Base-by-base conservation (phyloP, 2,329 filamentous ascomycete genomes). In the Cladobotryum protrusum region DNA sequence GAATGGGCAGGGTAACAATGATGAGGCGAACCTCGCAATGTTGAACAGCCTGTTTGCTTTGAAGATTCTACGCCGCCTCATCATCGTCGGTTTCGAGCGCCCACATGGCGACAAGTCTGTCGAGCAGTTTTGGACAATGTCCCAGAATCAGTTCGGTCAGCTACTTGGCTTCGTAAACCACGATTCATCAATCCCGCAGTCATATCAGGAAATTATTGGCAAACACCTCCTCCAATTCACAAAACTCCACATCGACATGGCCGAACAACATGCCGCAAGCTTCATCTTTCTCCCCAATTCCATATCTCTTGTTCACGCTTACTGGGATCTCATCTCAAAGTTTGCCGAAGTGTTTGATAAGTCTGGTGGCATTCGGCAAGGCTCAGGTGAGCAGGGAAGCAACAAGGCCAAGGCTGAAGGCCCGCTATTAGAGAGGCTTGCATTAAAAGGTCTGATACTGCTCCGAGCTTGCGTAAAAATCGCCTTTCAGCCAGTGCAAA, bases 221-320 rank as follows among this genome's bases (percentile, higher is more conserved):
- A 95, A 90, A 63, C 91, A 96, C 63, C 74, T 96, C 2, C 71
- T 96, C 39, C 91, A 97, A 63, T 85, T 97, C 45, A 85, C 91
- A 3, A 99, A 97, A 67, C 73, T 99, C 3, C 93, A 97, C 64
- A 77, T 95, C 36, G 85, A 89, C 49, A 92, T 97, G 85, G 83
- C 89, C 1, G 81, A 82, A 45, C 72, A 76, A 5, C 90, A 96
- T 64, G 83, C 91, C 1, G 84, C 87, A 3, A 87, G 89, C 48
- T 97, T 96, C 66, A 83, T 85, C 1, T 75, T 89, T 12, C 77
- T 99, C 6, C 89, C 90, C 2, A 85, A 88, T 60, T 90, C 89
- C 2, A 72, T 95, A 14, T 75, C 83, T 14, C 79, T 97, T 19
- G 83, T 88, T 2, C 82, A 81, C 57, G 84, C 86, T 14, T 97